Base-by-base conservation (phyloP, 2,329 filamentous ascomycete genomes). In the Phialemonium atrogriseum region DNA sequence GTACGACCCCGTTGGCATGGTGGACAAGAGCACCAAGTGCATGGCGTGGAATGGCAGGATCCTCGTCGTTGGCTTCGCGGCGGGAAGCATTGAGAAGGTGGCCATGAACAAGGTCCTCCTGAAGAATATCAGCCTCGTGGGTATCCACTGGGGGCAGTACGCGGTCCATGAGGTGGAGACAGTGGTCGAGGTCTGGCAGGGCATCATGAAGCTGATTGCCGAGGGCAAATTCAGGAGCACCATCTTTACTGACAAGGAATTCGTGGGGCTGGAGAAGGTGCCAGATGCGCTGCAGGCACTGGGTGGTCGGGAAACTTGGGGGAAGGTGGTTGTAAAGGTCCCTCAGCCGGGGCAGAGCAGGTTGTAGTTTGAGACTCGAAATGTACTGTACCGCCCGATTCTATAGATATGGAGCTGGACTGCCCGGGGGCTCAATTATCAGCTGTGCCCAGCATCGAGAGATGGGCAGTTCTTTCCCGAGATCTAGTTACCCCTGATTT, bases 141-240 rank as follows among this genome's bases (percentile, higher is more conserved):
- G 89, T 2, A 63, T 95, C 48, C 84, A 94, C 60, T 96, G 89
- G 89, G 89, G 89, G 10, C 77, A 80, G 36, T 95, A 95, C 59
- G 64, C 78, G 1, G 68, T 67, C 26, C 73, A 82, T 43, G 83
- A 95, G 62, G 74, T 68, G 14, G 74, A 80, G 49, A 79, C 69
- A 27, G 74, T 91, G 5, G 65, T 69, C 7, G 56, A 61, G 14
- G 87, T 95, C 1, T 96, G 89, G 89, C 62, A 80, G 30, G 87
- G 83, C 1, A 76, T 96, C 41, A 84, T 84, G 51, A 67, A 77
- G 44, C 59, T 96, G 35, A 83, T 96, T 40, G 70, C 72, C 29
- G 61, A 80, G 44, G 84, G 84, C 10, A 87, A 88, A 58, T 82
- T 94, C 48, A 76, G 62, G 47, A 83, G 84, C 0, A 95, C 87